Conservation (phyloP, 345 rosid genomes). For the Sonneratia caseolaris region DNA sequence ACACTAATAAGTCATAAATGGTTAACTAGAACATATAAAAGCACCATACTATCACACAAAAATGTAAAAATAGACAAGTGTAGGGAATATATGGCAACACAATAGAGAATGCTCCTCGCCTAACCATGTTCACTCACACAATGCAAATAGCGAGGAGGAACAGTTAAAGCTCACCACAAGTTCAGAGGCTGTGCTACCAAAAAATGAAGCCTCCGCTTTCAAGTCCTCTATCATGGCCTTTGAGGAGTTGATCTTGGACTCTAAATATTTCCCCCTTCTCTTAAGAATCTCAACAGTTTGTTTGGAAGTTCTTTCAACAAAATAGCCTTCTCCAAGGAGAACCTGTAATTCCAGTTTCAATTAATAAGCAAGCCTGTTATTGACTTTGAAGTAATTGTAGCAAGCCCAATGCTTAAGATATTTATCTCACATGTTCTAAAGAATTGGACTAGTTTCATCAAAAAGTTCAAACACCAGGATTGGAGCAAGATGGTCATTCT, state of each 20-base stretch:
- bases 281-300: constrained; percentile 68
- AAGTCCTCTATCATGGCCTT: constrained; percentile 69
- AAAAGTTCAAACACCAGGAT: background rate
- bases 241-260: constrained; percentile 46
- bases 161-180: constrained; percentile 37
- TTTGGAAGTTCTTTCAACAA: constrained; percentile 61
- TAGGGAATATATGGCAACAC: background rate
- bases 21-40: background rate
- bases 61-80: background rate
- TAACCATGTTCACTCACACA: background rate
- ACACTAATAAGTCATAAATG: background rate
- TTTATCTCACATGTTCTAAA: background rate
- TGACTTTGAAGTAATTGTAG: background rate
- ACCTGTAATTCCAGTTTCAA: constrained; percentile 29
- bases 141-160: background rate
- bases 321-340: constrained; percentile 75
- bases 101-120: background rate
- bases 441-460: background rate
- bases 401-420: background rate
- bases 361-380: background rate
- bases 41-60: background rate
- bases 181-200: constrained; percentile 66
- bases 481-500: background rate
- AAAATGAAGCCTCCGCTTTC: constrained; percentile 68
- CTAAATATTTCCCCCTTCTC: constrained; percentile 67